Evolutionary conservation across 2,329 filamentous ascomycete genomes (phyloP), one percentile per base, ranked within the genome.

Genomic region (Penicillium polonicum): DNA sequence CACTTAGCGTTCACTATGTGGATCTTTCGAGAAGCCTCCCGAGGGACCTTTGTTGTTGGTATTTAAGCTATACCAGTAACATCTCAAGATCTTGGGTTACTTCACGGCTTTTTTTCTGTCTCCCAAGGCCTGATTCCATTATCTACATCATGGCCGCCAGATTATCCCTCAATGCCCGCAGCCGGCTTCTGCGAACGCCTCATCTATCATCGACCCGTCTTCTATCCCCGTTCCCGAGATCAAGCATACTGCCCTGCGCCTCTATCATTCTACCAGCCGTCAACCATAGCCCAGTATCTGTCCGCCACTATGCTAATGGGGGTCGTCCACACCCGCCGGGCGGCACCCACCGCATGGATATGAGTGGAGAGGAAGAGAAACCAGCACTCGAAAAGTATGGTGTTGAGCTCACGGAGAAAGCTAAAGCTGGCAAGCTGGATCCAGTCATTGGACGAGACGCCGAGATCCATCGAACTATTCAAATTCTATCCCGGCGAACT

Each of bases 381-480:
- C 82, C 92, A 2, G 92, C 94, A 0, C 78, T 97, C 51, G 93
- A 97, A 74, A 85, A 96, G 74, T 99, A 88, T 70, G 94, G 94
- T 57, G 82, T 97, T 60, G 93, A 99, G 72, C 80, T 99, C 52
- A 97, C 94, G 2, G 89, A 86, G 13, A 85, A 85, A 68, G 94
- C 94, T 21, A 90, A 84, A 72, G 88, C 89, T 48, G 94, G 94
- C 41, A 97, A 96, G 72, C 82, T 99, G 4, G 94, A 99, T 70
- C 94, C 94, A 0, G 93, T 97, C 15, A 97, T 99, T 70, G 94
- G 94, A 21, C 84, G 94, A 73, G 92, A 97, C 68, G 81, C 85
- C 5, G 94, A 97, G 73, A 96, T 97, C 52, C 91, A 96, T 70
- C 83, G 94, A 49, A 96, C 92, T 0, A 97, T 97, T 59, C 94